A percentile compares a stretch with the other conserved stretches of the same genome.
Conservation (phyloP, 2,329 filamentous ascomycete species). For the Aspergillus piperis region DNA sequence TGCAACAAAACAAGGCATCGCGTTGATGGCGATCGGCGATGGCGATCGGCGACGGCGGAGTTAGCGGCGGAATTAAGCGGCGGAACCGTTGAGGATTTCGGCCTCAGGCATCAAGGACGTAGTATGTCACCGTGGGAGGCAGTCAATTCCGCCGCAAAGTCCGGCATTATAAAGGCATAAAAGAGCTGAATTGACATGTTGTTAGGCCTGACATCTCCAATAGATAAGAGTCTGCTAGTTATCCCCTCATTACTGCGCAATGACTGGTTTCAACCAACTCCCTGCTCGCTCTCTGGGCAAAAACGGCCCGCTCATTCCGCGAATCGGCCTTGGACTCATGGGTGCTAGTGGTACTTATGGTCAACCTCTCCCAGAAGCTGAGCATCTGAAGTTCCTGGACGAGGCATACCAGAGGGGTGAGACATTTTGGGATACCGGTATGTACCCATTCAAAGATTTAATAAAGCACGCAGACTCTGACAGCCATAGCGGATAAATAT, state of each 20-base stretch:
- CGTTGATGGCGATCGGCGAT: too few species aligned
- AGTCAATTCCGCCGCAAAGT: background rate
- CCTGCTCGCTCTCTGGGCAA: conserved; percentile 29
- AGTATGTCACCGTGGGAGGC: fast-evolving
- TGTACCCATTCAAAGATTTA: background rate
- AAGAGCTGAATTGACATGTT: background rate
- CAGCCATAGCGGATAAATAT: conserved; percentile 39
- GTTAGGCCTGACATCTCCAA: too few species aligned
- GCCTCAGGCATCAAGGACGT: too few species aligned
- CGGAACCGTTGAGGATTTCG: too few species aligned
- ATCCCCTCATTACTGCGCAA: background rate
- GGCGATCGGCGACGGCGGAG: background rate
- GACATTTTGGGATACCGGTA: conserved; percentile 48
- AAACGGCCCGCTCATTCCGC: conserved; percentile 31
- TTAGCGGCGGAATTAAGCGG: conserved; percentile 7
- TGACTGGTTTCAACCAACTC: conserved; percentile 8
- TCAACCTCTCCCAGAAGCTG: conserved; percentile 38
- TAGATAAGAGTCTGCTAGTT: too few species aligned
- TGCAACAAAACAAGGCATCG: too few species aligned
- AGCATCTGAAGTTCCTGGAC: conserved; percentile 50
- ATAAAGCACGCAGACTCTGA: background rate
- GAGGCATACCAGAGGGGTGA: conserved; percentile 47
- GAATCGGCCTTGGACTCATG: conserved; percentile 34
- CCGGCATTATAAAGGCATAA: background rate
- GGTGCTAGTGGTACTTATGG: conserved; percentile 34